A percentile compares a stretch with the other conserved stretches of the same genome.
Conservation (phyloP, 352 stramenopile genomes). For the Phytophthora ohioensis region DNA sequence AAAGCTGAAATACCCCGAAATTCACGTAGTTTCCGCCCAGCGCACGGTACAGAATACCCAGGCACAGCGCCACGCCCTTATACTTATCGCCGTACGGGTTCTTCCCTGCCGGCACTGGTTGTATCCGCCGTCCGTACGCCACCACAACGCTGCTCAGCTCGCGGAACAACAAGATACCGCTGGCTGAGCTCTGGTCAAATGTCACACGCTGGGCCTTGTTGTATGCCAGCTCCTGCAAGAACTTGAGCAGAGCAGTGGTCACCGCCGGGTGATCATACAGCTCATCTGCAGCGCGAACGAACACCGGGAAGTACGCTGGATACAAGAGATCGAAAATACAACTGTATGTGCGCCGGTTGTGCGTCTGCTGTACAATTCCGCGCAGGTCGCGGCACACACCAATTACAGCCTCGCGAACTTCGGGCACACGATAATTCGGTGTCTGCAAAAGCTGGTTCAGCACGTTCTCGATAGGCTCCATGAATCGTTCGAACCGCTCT, state of each 20-base stretch:
- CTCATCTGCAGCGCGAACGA: slow-evolving; percentile 94
- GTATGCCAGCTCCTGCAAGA: slow-evolving; percentile 95
- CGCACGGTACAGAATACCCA: slow-evolving; percentile 91
- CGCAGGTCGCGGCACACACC: slow-evolving; percentile 97
- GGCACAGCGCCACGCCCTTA: slow-evolving; percentile 96
- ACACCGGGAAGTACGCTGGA: slow-evolving; percentile 95
- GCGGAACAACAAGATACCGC: slow-evolving; percentile 98
- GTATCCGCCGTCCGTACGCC: slow-evolving; percentile 93
- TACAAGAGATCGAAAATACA: slow-evolving; percentile 99
- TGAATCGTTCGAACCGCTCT: slow-evolving; percentile 97
- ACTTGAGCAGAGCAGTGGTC: slow-evolving; percentile 97
- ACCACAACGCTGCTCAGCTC: slow-evolving; percentile 96
- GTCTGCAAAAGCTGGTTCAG: slow-evolving; percentile 85
- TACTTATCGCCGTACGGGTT: slow-evolving; percentile 97
- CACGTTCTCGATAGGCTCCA: slow-evolving; percentile 93
- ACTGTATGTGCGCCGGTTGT: slow-evolving; percentile 97
- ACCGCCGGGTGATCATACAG: slow-evolving; percentile 95
- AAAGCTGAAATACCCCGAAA: slow-evolving; percentile 99
- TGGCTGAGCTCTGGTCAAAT: slow-evolving; percentile 98
- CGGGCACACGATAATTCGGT: slow-evolving; percentile 72
- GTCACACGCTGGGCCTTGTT: slow-evolving; percentile 98
- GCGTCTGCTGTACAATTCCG: slow-evolving; percentile 95
- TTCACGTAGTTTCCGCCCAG: slow-evolving; percentile 98
- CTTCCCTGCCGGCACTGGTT: slow-evolving; percentile 80
- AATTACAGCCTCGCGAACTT: slow-evolving; percentile 93